Evolutionary conservation across 2,329 filamentous ascomycete species (phyloP).

Genomic region (Chaetomiaceae sp.): DNA sequence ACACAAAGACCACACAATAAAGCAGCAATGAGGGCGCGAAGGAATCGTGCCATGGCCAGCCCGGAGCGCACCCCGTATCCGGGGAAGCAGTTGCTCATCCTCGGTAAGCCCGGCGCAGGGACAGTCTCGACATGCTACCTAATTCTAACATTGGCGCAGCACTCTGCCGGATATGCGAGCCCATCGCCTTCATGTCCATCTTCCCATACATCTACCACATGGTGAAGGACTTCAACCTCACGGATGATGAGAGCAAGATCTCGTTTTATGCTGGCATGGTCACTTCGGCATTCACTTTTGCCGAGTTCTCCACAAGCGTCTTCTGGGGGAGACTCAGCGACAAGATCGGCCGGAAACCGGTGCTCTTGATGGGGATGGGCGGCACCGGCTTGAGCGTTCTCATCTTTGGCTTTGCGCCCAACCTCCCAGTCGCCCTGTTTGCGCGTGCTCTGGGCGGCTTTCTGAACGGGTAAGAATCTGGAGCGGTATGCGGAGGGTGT

Average conservation of each 20-base stretch:
- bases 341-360: constrained; percentile 84
- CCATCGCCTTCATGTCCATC: constrained; percentile 99
- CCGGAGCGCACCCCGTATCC: constrained; percentile 35
- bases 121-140: not conserved
- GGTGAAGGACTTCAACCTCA: constrained; percentile 86
- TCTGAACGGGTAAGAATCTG: constrained; percentile 73
- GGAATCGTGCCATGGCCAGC: constrained; percentile 16
- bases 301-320: constrained; percentile 88
- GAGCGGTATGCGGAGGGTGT: not conserved
- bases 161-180: constrained; percentile 92
- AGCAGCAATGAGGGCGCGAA: constrained; percentile 18
- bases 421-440: constrained; percentile 74
- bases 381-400: constrained; percentile 92
- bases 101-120: constrained; percentile 38
- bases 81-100: constrained; percentile 46
- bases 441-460: constrained; percentile 86
- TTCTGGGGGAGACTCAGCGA: constrained; percentile 94
- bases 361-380: constrained; percentile 80
- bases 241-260: constrained; percentile 72
- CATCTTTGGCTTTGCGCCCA: constrained; percentile 85
- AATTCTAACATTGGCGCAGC: constrained; percentile 41
- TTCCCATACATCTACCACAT: constrained; percentile 99
- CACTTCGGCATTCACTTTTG: constrained; percentile 91
- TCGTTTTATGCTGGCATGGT: constrained; percentile 94
- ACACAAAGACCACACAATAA: not conserved